Evolutionary conservation across 1,284 basidiomycete genomes (phyloP), one percentile per base, ranked within the genome.

Genomic region (Tilletia horrida): DNA sequence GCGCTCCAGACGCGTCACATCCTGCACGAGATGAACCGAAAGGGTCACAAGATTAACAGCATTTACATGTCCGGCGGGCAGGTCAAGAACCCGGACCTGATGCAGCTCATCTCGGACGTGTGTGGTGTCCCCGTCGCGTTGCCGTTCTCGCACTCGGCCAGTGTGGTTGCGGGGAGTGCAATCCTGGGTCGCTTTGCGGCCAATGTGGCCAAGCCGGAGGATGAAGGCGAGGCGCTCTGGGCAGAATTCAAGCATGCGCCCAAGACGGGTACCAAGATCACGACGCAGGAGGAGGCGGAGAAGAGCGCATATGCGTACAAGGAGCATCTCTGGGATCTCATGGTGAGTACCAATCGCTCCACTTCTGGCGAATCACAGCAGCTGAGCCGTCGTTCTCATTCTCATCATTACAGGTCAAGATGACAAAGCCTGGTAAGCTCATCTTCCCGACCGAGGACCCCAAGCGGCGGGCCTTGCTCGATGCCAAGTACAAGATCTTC

Each of bases 1-100:
- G 91, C 93, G 6, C 87, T 97, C 23, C 95, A 97, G 83, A 97
- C 93, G 13, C 86, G 91, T 2, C 95, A 97, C 83, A 97, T 98
- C 81, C 85, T 98, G 66, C 91, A 94, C 78, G 87, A 88, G 75
- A 91, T 98, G 87, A 97, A 97, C 83, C 82, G 79, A 18, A 87
- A 88, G 47, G 95, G 95, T 0, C 95, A 98, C 83, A 80, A 85
- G 42, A 90, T 98, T 77, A 87, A 87, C 66, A 87, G 88, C 40
- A 90, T 98, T 81, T 97, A 93, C 85, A 91, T 98, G 88, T 90
- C 88, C 47, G 86, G 86, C 81, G 70, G 72, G 27, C 83, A 69
- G 47, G 75, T 77, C 62, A 79, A 80, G 67, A 82, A 82, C 64
- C 69, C 67, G 1, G 68, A 75, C 6, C 76, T 78, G 45, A 78